Percentiles rank a stretch among this genome's conserved stretches.
These are phyloP conservation scores for Raddia distichophylla DNA, from an alignment of 176 grass and related monocot species.

Conservation along the genomic window DNA sequence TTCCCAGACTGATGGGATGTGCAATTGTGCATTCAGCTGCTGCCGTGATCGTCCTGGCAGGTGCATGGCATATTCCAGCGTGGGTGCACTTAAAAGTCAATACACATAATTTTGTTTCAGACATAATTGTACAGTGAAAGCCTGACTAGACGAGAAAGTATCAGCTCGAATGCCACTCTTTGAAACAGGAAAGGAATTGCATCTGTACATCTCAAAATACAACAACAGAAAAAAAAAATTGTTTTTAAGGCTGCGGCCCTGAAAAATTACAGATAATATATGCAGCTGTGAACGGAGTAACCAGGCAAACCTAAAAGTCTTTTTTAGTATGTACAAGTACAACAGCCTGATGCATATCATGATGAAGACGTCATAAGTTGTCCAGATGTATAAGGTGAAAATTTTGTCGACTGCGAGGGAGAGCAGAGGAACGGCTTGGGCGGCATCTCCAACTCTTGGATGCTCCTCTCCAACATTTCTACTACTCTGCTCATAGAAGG, in stretches of 20 bases:
- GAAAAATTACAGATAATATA: not conserved
- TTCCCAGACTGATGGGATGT: too few species aligned
- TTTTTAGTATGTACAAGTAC: not conserved
- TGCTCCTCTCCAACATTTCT: slow-evolving; percentile 61
- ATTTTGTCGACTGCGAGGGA: not conserved
- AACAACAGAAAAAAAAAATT: not conserved
- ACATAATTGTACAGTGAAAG: not conserved
- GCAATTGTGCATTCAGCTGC: too few species aligned
- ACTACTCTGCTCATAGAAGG: slow-evolving; percentile 59
- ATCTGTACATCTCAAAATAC: not conserved
- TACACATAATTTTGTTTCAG: too few species aligned
- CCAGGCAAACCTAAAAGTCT: too few species aligned
- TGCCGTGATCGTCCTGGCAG: too few species aligned
- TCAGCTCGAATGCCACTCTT: too few species aligned
- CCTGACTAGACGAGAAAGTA: not conserved
- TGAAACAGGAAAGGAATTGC: too few species aligned
- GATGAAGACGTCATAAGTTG: not conserved
- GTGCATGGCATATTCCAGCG: too few species aligned
- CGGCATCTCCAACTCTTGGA: slow-evolving; percentile 48
- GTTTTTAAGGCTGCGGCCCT: not conserved
- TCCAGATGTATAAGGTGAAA: slow-evolving; percentile 15
- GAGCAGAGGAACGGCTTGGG: slow-evolving; percentile 47
- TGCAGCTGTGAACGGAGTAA: not conserved
- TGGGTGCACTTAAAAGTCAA: too few species aligned
- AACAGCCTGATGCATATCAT: not conserved